Conservation (phyloP, 2,329 filamentous ascomycete genomes). For the Cladosporium phlei region DNA sequence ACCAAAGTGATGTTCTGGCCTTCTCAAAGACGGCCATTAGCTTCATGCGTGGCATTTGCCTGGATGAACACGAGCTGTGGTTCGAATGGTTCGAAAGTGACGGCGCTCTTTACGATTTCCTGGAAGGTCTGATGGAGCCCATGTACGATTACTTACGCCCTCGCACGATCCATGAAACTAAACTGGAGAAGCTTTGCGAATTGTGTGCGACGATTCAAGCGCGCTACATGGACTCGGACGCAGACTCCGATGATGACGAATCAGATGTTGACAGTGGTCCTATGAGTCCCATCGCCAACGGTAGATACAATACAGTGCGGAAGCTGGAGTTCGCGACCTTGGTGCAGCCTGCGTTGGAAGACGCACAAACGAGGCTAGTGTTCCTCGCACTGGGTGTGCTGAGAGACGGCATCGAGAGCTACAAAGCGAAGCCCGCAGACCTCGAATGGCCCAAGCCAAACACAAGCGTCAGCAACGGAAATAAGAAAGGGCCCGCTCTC, state of each 20-base stretch:
- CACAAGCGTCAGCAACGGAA: conserved; percentile 23
- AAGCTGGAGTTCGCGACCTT: conserved; percentile 57
- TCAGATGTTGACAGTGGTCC: conserved; percentile 34
- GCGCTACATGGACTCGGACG: conserved; percentile 54
- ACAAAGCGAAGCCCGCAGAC: conserved; percentile 60
- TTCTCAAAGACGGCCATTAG: conserved; percentile 62
- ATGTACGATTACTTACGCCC: conserved; percentile 63
- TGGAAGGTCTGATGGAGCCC: conserved; percentile 63
- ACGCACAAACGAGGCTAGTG: conserved; percentile 62
- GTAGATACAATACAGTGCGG: conserved; percentile 15
- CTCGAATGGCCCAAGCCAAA: conserved; percentile 55
- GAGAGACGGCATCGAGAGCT: conserved; percentile 63
- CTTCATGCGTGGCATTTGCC: conserved; percentile 60
- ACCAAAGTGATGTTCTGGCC: conserved; percentile 58
- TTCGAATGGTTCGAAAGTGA: conserved; percentile 62
- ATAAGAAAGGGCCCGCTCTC: conserved; percentile 39
- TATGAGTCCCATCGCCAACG: conserved; percentile 19
- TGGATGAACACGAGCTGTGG: conserved; percentile 65
- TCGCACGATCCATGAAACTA: conserved; percentile 61
- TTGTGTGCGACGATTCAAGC: conserved; percentile 63
- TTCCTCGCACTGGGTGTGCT: conserved; percentile 60
- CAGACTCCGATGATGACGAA: conserved; percentile 50
- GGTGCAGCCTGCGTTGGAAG: conserved; percentile 61
- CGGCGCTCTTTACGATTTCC: conserved; percentile 59
- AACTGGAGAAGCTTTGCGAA: conserved; percentile 62